Evolutionary conservation across 805 yeast genomes (phyloP).

Genomic region (Yarrowia alimentaria): DNA sequence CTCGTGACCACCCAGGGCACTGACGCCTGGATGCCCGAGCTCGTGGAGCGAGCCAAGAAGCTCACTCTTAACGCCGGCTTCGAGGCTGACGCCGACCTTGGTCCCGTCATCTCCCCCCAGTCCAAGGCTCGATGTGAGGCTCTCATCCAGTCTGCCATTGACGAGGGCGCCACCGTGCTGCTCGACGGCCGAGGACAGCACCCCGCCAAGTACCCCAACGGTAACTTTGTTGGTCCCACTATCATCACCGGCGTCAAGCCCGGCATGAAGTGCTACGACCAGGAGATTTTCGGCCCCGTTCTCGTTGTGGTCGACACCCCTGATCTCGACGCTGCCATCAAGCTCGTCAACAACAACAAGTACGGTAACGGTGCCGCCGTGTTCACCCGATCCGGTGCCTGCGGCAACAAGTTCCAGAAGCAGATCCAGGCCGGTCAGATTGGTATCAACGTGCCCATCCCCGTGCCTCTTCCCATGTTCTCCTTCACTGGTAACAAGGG

Average conservation of each 20-base stretch:
- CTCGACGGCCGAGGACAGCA: slow-evolving; percentile 61
- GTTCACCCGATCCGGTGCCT: slow-evolving; percentile 66
- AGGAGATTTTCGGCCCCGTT: slow-evolving; percentile 77
- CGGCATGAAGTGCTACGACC: slow-evolving; percentile 70
- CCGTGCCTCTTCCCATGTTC: slow-evolving; percentile 79
- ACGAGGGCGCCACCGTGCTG: slow-evolving; percentile 59
- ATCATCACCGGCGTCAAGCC: slow-evolving; percentile 59
- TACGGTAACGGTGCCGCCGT: slow-evolving; percentile 74
- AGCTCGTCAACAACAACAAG: slow-evolving; percentile 56
- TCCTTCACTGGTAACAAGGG: slow-evolving; percentile 76
- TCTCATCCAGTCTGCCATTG: slow-evolving; percentile 57
- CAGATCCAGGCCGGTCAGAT: slow-evolving; percentile 73
- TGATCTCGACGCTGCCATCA: slow-evolving; percentile 66
- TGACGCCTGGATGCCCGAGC: slow-evolving; percentile 60
- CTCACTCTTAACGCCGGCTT: slow-evolving; percentile 68
- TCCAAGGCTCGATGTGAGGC: slow-evolving; percentile 54
- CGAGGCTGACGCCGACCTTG: slow-evolving; percentile 59
- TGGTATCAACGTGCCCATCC: slow-evolving; percentile 75
- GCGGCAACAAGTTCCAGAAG: slow-evolving; percentile 68
- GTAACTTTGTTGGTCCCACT: slow-evolving; percentile 74
- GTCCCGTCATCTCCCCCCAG: slow-evolving; percentile 68
- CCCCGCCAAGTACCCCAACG: slow-evolving; percentile 52
- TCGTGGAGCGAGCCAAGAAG: slow-evolving; percentile 54
- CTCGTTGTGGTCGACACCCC: slow-evolving; percentile 60
- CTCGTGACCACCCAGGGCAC: slow-evolving; percentile 69